Evolutionary conservation across 352 stramenopile species (phyloP), one percentile per base, ranked within the genome.

Genomic region (Phytophthora meadii): DNA sequence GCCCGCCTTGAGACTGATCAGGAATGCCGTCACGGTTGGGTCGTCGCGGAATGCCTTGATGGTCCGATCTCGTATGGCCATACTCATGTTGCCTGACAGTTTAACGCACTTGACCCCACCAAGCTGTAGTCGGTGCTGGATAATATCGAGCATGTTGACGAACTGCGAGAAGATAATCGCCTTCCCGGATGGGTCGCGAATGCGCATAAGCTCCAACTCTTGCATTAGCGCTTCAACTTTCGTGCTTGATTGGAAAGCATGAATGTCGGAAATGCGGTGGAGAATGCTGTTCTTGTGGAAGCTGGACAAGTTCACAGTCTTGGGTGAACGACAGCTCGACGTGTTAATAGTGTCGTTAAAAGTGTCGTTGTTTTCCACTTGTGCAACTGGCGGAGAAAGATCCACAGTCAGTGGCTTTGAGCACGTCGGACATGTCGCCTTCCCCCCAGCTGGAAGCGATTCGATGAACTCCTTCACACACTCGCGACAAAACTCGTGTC

Each of bases 121-220:
- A 22, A 94, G 72, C 9, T 97, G 87, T 39, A 99, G 77, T 9
- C 97, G 89, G 79, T 98, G 98, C 56, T 99, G 89, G 63, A 99
- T 96, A 12, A 99, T 89, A 74, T 99, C 97, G 3, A 99, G 87
- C 97, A 99, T 99, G 61, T 99, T 99, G 19, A 99, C 97, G 79
- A 99, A 99, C 73, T 98, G 88, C 4, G 91, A 98, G 62, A 99
- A 99, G 9, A 99, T 95, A 47, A 99, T 98, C 1, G 97, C 97
- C 80, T 99, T 99, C 46, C 90, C 95, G 1, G 94, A 97, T 10
- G 93, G 93, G 68, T 98, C 97, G 0, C 84, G 82, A 54, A 84
- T 47, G 22, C 95, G 84, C 96, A 99, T 99, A 32, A 89, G 70
- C 47, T 98, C 84, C 0, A 99, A 72, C 68, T 99, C 97, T 65